phyloP scores from a whole-genome alignment of 495 filamentous ascomycete species.

The Penicillium odoratum region DNA sequence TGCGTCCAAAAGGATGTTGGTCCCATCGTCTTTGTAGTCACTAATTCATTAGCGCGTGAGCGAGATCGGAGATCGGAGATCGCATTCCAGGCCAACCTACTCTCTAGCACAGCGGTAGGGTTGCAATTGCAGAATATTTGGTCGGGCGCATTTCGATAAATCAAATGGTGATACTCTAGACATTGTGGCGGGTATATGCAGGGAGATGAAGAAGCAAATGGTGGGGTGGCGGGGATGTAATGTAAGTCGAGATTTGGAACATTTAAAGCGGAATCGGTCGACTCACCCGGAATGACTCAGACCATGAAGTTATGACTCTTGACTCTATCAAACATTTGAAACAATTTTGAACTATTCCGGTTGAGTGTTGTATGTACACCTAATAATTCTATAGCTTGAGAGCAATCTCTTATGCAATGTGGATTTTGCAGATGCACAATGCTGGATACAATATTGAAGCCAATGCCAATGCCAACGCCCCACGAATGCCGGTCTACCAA shows the following conservation, averaged over 20 bases:
- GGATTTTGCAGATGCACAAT: constrained; percentile 16
- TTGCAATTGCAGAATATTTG: constrained; percentile 78
- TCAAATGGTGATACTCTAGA: constrained; percentile 59
- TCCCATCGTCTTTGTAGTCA: constrained; percentile 99
- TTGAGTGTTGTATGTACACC: no score
- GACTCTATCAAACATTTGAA: no score
- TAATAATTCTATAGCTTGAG: no score
- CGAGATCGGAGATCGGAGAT: constrained; percentile 11
- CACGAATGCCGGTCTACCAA: constrained; percentile 17
- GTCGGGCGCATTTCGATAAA: constrained; percentile 74
- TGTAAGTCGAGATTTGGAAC: background rate
- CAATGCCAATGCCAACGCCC: constrained; percentile 26
- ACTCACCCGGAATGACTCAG: background rate
- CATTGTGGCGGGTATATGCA: constrained; percentile 28
- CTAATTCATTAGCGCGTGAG: constrained; percentile 51
- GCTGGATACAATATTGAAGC: constrained; percentile 15
- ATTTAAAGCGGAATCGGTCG: background rate
- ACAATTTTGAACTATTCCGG: no score
- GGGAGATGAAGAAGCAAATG: background rate
- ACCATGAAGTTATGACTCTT: background rate
- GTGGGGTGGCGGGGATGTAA: constrained; percentile 1
- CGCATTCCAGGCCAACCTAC: constrained; percentile 46
- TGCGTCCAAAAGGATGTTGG: constrained; percentile 93
- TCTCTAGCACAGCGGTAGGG: constrained; percentile 85
- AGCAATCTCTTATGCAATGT: background rate